Conservation (phyloP, 495 filamentous ascomycete species). For the Ramalina intermedia region DNA sequence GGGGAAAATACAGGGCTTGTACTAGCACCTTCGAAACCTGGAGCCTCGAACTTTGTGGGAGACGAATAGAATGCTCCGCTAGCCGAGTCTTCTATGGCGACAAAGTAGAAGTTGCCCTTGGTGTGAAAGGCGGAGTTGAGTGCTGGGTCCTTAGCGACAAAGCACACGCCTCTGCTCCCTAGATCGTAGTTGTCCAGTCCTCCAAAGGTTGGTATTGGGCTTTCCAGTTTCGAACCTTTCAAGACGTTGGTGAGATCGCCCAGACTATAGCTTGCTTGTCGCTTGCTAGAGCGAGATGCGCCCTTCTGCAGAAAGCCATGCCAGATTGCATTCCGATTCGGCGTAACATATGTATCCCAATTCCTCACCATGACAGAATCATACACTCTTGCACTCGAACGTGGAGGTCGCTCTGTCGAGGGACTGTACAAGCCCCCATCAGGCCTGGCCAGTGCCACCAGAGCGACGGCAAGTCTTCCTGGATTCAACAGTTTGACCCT, state of each 20-base stretch:
- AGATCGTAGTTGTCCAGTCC: slow-evolving; percentile 46
- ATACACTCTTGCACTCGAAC: slow-evolving; percentile 39
- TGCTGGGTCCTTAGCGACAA: slow-evolving; percentile 72
- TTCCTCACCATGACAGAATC: slow-evolving; percentile 44
- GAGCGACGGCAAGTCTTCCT: slow-evolving; percentile 53
- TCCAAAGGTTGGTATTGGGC: slow-evolving; percentile 45
- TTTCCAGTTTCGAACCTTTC: slow-evolving; percentile 27
- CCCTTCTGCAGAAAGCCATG: slow-evolving; percentile 47
- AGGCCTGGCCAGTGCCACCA: slow-evolving; percentile 42
- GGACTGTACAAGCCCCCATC: slow-evolving; percentile 44
- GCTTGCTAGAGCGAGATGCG: slow-evolving; percentile 23
- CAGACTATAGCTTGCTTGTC: slow-evolving; percentile 29
- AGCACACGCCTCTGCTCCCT: slow-evolving; percentile 45
- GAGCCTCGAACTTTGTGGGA: slow-evolving; percentile 19
- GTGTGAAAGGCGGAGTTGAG: slow-evolving; percentile 70
- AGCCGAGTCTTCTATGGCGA: slow-evolving; percentile 40
- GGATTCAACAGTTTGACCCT: slow-evolving; percentile 49
- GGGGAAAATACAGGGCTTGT: slow-evolving; percentile 63
- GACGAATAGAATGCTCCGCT: slow-evolving; percentile 36
- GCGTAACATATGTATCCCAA: slow-evolving; percentile 45
- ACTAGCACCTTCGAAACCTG: slow-evolving; percentile 52
- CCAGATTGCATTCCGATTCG: slow-evolving; percentile 59
- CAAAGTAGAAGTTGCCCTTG: slow-evolving; percentile 60
- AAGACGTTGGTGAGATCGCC: slow-evolving; percentile 36
- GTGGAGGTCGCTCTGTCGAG: slow-evolving; percentile 36